Evolutionary conservation across 176 grass and related monocot genomes (phyloP), one percentile per base, ranked within the genome.

Genomic region (Otatea glauca): DNA sequence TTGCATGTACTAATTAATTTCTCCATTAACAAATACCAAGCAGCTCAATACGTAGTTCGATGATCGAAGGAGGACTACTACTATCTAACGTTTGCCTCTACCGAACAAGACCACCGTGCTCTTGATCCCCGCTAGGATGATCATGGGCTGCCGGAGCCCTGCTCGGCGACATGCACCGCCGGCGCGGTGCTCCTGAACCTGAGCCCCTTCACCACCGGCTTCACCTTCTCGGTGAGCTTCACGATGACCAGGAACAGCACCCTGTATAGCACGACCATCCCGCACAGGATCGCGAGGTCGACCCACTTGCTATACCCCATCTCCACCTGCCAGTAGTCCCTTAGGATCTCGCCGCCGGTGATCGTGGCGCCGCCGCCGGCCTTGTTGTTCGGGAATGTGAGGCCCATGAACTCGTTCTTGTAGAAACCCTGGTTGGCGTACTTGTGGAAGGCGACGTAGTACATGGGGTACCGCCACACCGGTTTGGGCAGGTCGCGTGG

Each of bases 361-460:
- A 97, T 82, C 61, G 81, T 92, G 61, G 86, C 12, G 2, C 48
- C 42, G 5, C 81, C 78, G 24, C 63, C 84, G 1, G 18, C 78
- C 59, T 81, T 88, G 72, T 81, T 84, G 60, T 80, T 90, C 41
- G 95, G 95, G 84, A 94, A 97, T 21, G 74, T 91, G n/a, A 94
- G 84, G 6, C 92, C 88, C 23, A 91, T 7, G 77, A 93, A 97
- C 81, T 97, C 95, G 21, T 94, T 97, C 88, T 97, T 94, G 63
- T 92, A 97, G 79, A 97, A 91, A 0, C 95, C 92, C 65, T 97
- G 92, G 85, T 91, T 92, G 15, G 88, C 85, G 45, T 97, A 94
- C 84, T 91, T 97, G 62, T 97, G 95, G 81, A 97, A 97, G 0
- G 95, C 62, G 53, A 97, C 43, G 65, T 94, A 97, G 84, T 97